Evolutionary conservation across 768 basidiomycete species (phyloP).

Genomic region (Phaffia australis): DNA sequence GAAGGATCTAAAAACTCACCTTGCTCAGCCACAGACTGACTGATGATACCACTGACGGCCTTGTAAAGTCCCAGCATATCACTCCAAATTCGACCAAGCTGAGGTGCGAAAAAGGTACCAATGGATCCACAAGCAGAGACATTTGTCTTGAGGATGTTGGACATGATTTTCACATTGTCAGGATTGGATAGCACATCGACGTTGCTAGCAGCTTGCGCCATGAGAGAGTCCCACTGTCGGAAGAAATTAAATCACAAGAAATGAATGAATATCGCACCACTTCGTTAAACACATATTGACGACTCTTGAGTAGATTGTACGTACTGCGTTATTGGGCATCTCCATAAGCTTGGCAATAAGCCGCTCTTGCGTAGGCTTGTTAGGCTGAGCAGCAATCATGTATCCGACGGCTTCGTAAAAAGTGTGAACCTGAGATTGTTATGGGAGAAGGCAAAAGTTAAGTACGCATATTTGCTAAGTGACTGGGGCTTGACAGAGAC

Average conservation of each 20-base stretch:
- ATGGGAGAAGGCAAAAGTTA: constrained; percentile 23
- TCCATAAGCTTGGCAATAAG: constrained; percentile 94
- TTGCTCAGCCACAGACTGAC: constrained; percentile 76
- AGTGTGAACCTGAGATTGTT: constrained; percentile 60
- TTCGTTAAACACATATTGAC: constrained; percentile 6
- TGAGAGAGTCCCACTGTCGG: constrained; percentile 83
- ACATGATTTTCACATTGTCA: constrained; percentile 92
- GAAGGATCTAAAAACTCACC: constrained; percentile 40
- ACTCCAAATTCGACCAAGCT: constrained; percentile 86
- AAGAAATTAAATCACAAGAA: background rate
- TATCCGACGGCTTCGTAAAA: constrained; percentile 99
- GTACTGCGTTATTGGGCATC: constrained; percentile 84
- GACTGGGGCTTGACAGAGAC: background rate
- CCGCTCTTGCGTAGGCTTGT: constrained; percentile 92
- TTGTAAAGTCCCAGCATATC: constrained; percentile 98
- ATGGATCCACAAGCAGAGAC: constrained; percentile 95
- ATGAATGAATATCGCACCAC: background rate
- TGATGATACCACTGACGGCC: constrained; percentile 92
- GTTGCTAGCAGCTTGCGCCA: constrained; percentile 85
- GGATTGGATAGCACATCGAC: constrained; percentile 80
- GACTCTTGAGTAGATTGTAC: constrained; percentile 32
- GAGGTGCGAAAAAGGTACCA: constrained; percentile 93
- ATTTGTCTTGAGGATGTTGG: constrained; percentile 96
- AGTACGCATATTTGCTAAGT: background rate
- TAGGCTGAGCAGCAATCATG: constrained; percentile 98